Conservation (phyloP, 306 rosid species). For the Sindora glabra region DNA sequence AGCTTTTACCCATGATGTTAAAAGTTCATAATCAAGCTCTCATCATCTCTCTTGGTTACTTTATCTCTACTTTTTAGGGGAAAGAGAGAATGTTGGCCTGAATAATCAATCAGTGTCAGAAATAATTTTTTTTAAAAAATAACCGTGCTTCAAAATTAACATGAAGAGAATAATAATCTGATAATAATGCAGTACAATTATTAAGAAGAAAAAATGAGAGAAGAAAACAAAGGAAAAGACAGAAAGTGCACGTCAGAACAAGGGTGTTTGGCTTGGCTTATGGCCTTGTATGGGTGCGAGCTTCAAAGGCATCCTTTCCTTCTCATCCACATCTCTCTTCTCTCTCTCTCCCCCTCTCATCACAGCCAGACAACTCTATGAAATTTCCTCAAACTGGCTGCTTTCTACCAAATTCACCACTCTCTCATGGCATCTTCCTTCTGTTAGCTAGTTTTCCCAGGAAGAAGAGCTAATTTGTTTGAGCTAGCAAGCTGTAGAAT, state of each 20-base stretch:
- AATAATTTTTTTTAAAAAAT: not conserved
- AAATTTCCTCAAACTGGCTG: conserved; percentile 27
- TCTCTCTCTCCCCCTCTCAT: conserved; percentile 18
- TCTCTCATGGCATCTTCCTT: conserved; percentile 7
- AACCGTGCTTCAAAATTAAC: not conserved
- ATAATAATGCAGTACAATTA: conserved; percentile 22
- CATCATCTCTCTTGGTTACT: conserved; percentile 31
- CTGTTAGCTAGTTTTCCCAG: not conserved
- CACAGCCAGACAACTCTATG: conserved; percentile 9
- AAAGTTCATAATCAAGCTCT: conserved; percentile 38
- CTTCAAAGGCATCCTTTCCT: conserved; percentile 42
- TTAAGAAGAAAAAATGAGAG: not conserved
- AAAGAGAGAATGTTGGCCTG: conserved; percentile 27
- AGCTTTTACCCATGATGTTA: conserved; percentile 26
- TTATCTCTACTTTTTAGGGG: conserved; percentile 34
- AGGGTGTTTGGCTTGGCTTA: conserved; percentile 59
- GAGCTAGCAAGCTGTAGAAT: not conserved
- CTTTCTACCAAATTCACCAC: not conserved
- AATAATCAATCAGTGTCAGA: conserved; percentile 24
- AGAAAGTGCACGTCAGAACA: conserved; percentile 69
- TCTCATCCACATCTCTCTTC: conserved; percentile 49
- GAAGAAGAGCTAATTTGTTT: not conserved
- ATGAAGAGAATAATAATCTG: conserved; percentile 7
- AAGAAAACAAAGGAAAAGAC: conserved; percentile 64
- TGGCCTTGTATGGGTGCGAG: conserved; percentile 51